Conservation (phyloP, 345 rosid genomes). For the Brassica incana region DNA sequence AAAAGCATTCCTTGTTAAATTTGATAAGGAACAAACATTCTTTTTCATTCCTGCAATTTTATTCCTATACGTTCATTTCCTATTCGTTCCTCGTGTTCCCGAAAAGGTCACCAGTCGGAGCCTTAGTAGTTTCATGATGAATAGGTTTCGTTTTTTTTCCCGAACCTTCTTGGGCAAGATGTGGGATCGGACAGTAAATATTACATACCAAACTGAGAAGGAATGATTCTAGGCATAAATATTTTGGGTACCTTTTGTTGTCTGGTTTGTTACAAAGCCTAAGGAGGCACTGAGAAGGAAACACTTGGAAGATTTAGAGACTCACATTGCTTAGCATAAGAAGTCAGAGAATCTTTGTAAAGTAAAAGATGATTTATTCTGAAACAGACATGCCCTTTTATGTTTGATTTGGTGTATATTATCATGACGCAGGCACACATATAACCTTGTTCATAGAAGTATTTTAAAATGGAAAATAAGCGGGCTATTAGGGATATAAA, state of each 20-base stretch:
- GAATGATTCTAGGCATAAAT: conserved; percentile 17
- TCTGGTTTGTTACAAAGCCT: not conserved
- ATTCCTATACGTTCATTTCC: too few relatives aligned
- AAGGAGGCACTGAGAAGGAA: conserved; percentile 26
- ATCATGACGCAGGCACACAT: not conserved
- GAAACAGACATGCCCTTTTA: conserved; percentile 22
- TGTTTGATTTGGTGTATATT: not conserved
- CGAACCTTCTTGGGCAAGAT: conserved; percentile 4
- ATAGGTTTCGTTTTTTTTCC: not conserved
- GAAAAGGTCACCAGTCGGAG: too few relatives aligned
- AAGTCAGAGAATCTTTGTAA: conserved; percentile 12
- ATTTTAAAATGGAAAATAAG: conserved; percentile 3
- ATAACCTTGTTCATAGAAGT: conserved; percentile 6
- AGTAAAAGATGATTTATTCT: conserved; percentile 20
- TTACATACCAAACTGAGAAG: conserved; percentile 9
- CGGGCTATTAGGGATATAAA: conserved; percentile 16
- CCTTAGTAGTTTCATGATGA: not conserved
- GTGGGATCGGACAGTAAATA: not conserved
- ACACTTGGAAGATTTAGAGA: conserved; percentile 28
- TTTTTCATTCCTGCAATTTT: too few relatives aligned
- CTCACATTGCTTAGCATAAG: conserved; percentile 24
- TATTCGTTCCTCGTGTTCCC: too few relatives aligned
- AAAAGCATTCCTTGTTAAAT: too few relatives aligned
- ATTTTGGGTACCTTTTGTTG: not conserved
- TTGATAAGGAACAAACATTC: too few relatives aligned